Base-by-base conservation (phyloP, 2,329 filamentous ascomycete genomes). In the Gliomastix tumulicola region DNA sequence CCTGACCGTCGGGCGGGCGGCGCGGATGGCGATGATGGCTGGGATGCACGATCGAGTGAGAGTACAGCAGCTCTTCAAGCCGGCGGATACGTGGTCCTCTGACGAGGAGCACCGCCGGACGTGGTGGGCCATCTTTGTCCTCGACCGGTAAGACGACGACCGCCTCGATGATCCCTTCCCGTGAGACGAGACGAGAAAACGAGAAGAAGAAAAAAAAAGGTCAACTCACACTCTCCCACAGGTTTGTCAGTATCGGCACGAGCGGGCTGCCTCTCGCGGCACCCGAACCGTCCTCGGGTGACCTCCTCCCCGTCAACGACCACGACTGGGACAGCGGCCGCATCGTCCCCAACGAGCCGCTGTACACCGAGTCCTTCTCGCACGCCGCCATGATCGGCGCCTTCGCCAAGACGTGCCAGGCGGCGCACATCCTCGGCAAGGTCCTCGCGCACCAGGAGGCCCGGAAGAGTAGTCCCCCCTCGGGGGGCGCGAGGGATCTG, bases 81-180 rank as follows among this genome's bases (percentile, higher is more conserved):
- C 33, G 3, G 21, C 43, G 7, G 38, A 44, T 3, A 48, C 41
- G 3, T 48, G 41, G 44, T 42, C 38, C 2, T 36, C 44, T 7
- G 34, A 40, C 5, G 46, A 48, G 35, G 47, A 48, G 27, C 41
- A 46, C 11, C 34, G 43, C 4, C 35, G 44, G 27, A 44, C 43
- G 4, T 47, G 42, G 43, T 47, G 47, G 46, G 40, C 46, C 3
- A 39, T 49, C 7, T 43, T 44, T 15, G 21, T 48, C 2, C 38
- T 49, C 5, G 47, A 49, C 19, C 42, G 45, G 43, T 45, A 30
- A 6, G 36, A n/a, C n/a, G n/a, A n/a, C n/a, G n/a, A n/a, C n/a
- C n/a, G n/a, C n/a, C n/a, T n/a, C n/a, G n/a, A n/a, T n/a, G n/a
- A n/a, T n/a, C n/a, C n/a, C n/a, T n/a, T n/a, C n/a, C n/a, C n/a